Percentiles rank a stretch among this genome's conserved stretches.
Evolutionary conservation across 257 asterid species (phyloP).

Genomic region (Cruciata laevipes): DNA sequence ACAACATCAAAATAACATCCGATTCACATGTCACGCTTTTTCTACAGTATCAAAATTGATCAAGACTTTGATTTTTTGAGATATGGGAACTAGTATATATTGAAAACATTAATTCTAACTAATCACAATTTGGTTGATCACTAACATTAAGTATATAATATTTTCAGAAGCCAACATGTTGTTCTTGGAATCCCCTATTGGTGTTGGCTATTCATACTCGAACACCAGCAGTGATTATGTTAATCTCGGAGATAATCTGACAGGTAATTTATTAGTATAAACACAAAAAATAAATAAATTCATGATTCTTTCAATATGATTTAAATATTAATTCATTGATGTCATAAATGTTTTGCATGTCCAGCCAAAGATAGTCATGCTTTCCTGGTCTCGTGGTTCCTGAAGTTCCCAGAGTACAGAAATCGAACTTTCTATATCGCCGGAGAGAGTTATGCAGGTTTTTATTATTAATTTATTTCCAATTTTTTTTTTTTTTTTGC

Average conservation of each 20-base stretch:
- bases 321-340: not conserved
- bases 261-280: slow-evolving; percentile 42
- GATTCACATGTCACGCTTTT: no score
- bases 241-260: slow-evolving; percentile 69
- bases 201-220: slow-evolving; percentile 88
- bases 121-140: not conserved
- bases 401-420: slow-evolving; percentile 74
- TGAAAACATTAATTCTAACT: no score
- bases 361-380: slow-evolving; percentile 79
- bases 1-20: no score
- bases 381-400: slow-evolving; percentile 75
- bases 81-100: no score
- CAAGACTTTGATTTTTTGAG: no score
- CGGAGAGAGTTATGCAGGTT: slow-evolving; percentile 97
- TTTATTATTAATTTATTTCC: no score
- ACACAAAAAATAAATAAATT: not conserved
- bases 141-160: slow-evolving; percentile 8
- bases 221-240: slow-evolving; percentile 65
- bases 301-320: not conserved
- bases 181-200: slow-evolving; percentile 86
- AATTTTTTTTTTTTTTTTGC: no score
- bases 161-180: slow-evolving; percentile 83
- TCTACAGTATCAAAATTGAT: no score
- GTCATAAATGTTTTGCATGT: not conserved
- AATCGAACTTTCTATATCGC: slow-evolving; percentile 54